Evolutionary conservation across 1,284 basidiomycete species (phyloP).

Genomic region (Stereum hirsutum): DNA sequence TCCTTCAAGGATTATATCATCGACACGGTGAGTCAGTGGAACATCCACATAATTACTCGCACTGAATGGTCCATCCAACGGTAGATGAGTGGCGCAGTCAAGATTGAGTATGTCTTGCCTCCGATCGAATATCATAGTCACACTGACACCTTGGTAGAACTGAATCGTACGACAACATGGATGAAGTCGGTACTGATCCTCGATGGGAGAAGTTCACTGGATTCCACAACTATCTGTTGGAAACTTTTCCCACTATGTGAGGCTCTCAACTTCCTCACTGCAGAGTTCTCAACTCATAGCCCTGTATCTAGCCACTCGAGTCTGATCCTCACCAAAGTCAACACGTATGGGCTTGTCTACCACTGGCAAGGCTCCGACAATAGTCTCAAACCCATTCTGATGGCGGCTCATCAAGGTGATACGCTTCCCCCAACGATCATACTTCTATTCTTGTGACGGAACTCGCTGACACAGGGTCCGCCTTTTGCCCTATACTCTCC

Average conservation of each 20-base stretch:
- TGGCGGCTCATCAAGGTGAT: conserved; percentile 61
- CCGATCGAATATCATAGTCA: not conserved
- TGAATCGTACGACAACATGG: conserved; percentile 32
- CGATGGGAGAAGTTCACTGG: conserved; percentile 33
- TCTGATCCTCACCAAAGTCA: conserved; percentile 46
- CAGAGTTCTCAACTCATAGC: not conserved
- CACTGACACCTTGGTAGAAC: conserved; percentile 15
- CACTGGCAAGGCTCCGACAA: conserved; percentile 50
- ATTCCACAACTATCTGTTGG: conserved; percentile 33
- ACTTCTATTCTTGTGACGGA: not conserved
- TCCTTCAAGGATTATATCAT: conserved; percentile 37
- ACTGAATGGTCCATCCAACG: no score
- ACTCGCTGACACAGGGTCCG: not conserved
- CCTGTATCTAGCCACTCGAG: conserved; percentile 32
- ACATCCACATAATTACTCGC: not conserved
- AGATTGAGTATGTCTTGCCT: conserved; percentile 17
- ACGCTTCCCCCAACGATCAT: not conserved
- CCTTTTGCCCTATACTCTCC: not conserved
- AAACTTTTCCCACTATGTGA: conserved; percentile 31
- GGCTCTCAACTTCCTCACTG: conserved; percentile 7
- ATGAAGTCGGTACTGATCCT: conserved; percentile 30
- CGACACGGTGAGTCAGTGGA: conserved; percentile 35
- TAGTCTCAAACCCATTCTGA: conserved; percentile 52
- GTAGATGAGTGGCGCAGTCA: conserved; percentile 44
- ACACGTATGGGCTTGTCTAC: conserved; percentile 58